These are phyloP conservation scores for Termitomyces titanicus DNA, from an alignment of 768 basidiomycete species.

Conservation along the genomic window DNA sequence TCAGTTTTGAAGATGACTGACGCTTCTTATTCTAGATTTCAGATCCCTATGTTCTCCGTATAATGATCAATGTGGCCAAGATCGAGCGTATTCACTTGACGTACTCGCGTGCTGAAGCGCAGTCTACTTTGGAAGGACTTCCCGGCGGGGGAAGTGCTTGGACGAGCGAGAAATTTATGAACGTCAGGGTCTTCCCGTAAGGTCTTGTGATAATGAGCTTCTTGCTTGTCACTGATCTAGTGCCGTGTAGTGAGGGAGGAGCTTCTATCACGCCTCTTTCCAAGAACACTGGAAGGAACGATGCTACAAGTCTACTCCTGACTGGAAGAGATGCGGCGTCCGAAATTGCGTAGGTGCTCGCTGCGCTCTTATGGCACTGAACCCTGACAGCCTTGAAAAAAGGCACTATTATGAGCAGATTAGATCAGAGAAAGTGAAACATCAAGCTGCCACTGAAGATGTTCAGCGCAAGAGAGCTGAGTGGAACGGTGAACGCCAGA, in stretches of 20 bases:
- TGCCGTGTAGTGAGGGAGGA: conserved; percentile 59
- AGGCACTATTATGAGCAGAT: conserved; percentile 48
- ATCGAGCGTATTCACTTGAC: conserved; percentile 78
- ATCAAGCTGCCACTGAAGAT: conserved; percentile 23
- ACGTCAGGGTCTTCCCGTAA: conserved; percentile 62
- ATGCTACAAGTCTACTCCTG: conserved; percentile 47
- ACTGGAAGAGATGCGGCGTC: conserved; percentile 46
- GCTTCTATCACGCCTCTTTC: conserved; percentile 43
- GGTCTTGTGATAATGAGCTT: conserved; percentile 18
- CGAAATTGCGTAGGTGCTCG: conserved; percentile 41
- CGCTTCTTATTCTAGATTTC: conserved; percentile 50
- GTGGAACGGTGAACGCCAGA: conserved; percentile 24
- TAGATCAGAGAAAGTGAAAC: conserved; percentile 33
- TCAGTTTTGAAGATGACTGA: background rate
- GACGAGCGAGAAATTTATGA: conserved; percentile 55
- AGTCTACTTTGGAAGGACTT: conserved; percentile 42
- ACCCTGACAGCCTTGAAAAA: background rate
- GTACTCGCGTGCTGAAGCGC: conserved; percentile 57
- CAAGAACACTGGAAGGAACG: conserved; percentile 17
- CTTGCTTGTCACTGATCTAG: background rate
- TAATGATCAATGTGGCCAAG: conserved; percentile 68
- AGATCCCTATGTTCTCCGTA: conserved; percentile 69
- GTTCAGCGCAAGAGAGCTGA: conserved; percentile 23
- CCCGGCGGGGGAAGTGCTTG: conserved; percentile 54
- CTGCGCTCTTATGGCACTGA: no score